A percentile compares a stretch with the other conserved stretches of the same genome.
Conservation (phyloP, 1,284 basidiomycete species). For the Psilocybe mexicana region DNA sequence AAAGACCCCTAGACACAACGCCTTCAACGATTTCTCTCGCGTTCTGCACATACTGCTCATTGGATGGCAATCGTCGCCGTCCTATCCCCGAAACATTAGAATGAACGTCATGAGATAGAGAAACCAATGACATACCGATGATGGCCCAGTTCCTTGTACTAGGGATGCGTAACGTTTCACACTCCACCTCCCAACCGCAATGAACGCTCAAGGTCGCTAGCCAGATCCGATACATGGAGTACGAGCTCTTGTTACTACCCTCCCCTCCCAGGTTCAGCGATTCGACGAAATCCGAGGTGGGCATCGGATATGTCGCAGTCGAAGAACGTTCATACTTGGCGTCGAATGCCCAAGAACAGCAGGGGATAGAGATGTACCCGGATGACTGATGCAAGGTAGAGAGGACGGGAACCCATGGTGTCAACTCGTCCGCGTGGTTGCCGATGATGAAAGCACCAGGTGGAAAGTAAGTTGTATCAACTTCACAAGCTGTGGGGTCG, state of each 20-base stretch:
- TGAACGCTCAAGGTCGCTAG: constrained; percentile 66
- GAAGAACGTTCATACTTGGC: constrained; percentile 55
- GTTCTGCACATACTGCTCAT: constrained; percentile 38
- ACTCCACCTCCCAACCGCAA: constrained; percentile 87
- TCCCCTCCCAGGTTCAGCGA: constrained; percentile 61
- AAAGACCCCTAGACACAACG: constrained; percentile 57
- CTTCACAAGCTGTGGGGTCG: constrained; percentile 53
- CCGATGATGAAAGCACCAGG: constrained; percentile 80
- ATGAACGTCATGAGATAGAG: background rate
- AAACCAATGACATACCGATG: constrained; percentile 59
- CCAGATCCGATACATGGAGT: constrained; percentile 84
- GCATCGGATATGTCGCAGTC: constrained; percentile 36
- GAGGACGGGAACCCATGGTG: constrained; percentile 84
- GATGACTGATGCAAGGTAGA: constrained; percentile 59
- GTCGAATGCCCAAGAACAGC: constrained; percentile 84
- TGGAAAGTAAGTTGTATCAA: constrained; percentile 25
- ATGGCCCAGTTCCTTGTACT: constrained; percentile 93
- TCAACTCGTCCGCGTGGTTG: constrained; percentile 96
- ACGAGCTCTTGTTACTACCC: constrained; percentile 59
- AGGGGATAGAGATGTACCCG: constrained; percentile 90
- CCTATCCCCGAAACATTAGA: constrained; percentile 6
- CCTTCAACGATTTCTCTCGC: constrained; percentile 46
- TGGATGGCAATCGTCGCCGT: constrained; percentile 20
- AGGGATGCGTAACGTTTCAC: constrained; percentile 86
- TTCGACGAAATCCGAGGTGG: constrained; percentile 42